phyloP scores from a whole-genome alignment of 805 yeast genomes.

The Zygosaccharomyces bisporus region DNA sequence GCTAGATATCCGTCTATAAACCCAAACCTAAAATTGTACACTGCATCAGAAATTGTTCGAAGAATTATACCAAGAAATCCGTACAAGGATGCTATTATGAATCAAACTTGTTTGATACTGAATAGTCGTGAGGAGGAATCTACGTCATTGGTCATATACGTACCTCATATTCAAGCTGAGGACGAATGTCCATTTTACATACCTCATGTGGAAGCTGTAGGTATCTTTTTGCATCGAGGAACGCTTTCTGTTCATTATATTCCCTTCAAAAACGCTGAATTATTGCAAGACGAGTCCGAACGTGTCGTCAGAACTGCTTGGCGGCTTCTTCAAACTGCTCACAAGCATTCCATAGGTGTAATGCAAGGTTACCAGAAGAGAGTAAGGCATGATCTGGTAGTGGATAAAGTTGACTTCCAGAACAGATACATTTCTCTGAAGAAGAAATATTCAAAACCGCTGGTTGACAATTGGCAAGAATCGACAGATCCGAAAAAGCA shows the following conservation, averaged over 20 bases:
- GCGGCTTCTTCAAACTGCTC: constrained; percentile 72
- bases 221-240: constrained; percentile 49
- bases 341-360: constrained; percentile 79
- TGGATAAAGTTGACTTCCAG: constrained; percentile 78
- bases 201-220: constrained; percentile 82
- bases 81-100: constrained; percentile 72
- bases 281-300: constrained; percentile 40
- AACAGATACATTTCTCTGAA: constrained; percentile 75
- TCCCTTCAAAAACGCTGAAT: constrained; percentile 47
- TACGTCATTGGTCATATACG: constrained; percentile 60
- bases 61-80: constrained; percentile 91
- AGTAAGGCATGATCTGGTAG: constrained; percentile 83
- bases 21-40: constrained; percentile 24
- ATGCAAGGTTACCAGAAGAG: constrained; percentile 82
- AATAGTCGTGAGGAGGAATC: constrained; percentile 29
- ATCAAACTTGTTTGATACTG: constrained; percentile 73
- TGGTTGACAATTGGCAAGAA: constrained; percentile 87
- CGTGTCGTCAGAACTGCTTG: constrained; percentile 79
- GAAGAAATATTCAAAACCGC: constrained; percentile 68
- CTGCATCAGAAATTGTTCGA: constrained; percentile 61
- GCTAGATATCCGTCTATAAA: constrained; percentile 34
- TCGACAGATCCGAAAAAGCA: constrained; percentile 93
- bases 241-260: constrained; percentile 69
- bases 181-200: constrained; percentile 80
- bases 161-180: constrained; percentile 62